Percentiles rank a stretch among this genome's conserved stretches.
phyloP scores from a whole-genome alignment of 192 early-diverging fungal genomes.

The Lobosporangium transversale region DNA sequence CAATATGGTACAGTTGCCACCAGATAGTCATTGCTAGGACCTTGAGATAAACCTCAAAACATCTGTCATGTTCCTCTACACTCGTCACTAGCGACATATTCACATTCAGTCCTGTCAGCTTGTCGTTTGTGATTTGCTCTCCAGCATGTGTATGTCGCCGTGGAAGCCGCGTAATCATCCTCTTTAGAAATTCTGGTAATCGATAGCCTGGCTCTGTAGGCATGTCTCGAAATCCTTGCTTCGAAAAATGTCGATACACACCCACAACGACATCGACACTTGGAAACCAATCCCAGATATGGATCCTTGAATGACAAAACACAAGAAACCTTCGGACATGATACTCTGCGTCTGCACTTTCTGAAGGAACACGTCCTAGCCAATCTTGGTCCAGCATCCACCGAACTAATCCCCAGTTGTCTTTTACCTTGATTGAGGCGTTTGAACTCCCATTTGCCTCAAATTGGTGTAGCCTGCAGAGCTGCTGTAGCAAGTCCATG shows the following conservation, averaged over 20 bases:
- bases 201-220: constrained; percentile 35
- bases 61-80: constrained; percentile 19
- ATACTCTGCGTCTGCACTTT: constrained; percentile 1
- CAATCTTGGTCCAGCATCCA: constrained; percentile 14
- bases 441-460: constrained; percentile 25
- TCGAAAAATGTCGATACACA: constrained; percentile 11
- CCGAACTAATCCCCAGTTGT: constrained; percentile 29
- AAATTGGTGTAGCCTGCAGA: constrained; percentile 38
- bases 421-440: not conserved
- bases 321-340: constrained; percentile 7
- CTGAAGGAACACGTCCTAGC: not conserved
- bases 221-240: constrained; percentile 26
- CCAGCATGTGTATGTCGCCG: not conserved
- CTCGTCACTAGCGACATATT: constrained; percentile 6
- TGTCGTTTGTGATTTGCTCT: not conserved
- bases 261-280: not conserved
- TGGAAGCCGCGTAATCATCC: constrained; percentile 6
- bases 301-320: constrained; percentile 20
- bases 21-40: constrained; percentile 20
- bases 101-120: not conserved
- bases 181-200: constrained; percentile 37
- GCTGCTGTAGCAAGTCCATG: constrained; percentile 9
- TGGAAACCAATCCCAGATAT: constrained; percentile 26
- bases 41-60: constrained; percentile 46
- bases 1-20: constrained; percentile 8